Evolutionary conservation across 2,329 filamentous ascomycete species (phyloP), one percentile per base, ranked within the genome.

Genomic region (Chalaropsis thielavioides): DNA sequence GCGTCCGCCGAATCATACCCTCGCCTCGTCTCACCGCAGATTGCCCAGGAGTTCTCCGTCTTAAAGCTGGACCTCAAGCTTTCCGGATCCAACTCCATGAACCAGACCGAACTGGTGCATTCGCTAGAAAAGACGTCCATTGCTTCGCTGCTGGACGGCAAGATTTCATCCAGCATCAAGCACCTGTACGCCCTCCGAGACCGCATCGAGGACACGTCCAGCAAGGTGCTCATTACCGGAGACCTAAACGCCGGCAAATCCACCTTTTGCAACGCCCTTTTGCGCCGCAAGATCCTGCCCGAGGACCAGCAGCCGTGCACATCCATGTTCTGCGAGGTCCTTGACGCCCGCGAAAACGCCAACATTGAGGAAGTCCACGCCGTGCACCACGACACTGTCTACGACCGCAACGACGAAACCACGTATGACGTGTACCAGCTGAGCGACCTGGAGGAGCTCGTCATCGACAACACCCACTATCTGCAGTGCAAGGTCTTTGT

Each of bases 231-330:
- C 66, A 86, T 99, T 19, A 99, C 94, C 0, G 94, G 94, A 71
- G 94, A 99, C 73, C 76, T 99, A 64, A 99, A 99, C 72, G 92
- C 94, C 8, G 94, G 94, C 72, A 99, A 99, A 73, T 99, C 94
- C 3, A 99, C 94, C 0, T 99, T 99, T 71, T 99, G 94, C 77
- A 99, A 99, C 75, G 94, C 94, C n/a, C 79, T 99, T 1, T 77
- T 99, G 49, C 87, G 94, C 67, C 85, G 92, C 68, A 97, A 97
- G 75, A 83, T 99, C 35, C 77, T 99, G 3, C 94, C 94, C 0
- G 94, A 97, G 75, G 94, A 99, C 71, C 92, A 99, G 74, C 94
- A 97, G 73, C 94, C 94, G 1, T 99, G 94, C 75, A 99, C 94
- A 1, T 94, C 90, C 75, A 96, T 99, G 66, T 99, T 99, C 76